phyloP scores from a whole-genome alignment of 805 yeast genomes.

The Lipomyces spencermartinsiae region DNA sequence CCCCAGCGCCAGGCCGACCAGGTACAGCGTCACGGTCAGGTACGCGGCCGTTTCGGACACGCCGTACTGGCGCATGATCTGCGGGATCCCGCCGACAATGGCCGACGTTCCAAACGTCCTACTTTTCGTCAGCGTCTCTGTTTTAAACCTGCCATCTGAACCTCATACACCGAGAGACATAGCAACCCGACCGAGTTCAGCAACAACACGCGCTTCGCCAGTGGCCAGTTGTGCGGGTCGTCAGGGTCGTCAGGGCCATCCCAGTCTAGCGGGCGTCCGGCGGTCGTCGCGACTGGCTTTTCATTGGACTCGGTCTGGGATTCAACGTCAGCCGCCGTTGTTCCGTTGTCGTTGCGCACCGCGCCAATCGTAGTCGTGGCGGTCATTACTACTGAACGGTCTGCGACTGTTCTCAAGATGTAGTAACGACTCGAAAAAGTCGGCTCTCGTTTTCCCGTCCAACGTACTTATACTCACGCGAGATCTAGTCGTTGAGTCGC shows the following conservation, averaged over 20 bases:
- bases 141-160: not conserved
- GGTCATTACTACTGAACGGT: too few species aligned
- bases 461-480: too few species aligned
- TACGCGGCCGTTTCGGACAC: constrained; percentile 84
- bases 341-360: not conserved
- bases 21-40: constrained; percentile 82
- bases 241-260: constrained; percentile 81
- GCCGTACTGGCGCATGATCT: constrained; percentile 65
- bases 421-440: too few species aligned
- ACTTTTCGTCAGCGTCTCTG: not conserved
- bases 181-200: constrained; percentile 57
- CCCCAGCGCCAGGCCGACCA: constrained; percentile 75
- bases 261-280: constrained; percentile 62
- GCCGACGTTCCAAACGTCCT: constrained; percentile 87
- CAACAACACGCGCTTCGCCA: constrained; percentile 52
- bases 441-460: too few species aligned
- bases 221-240: constrained; percentile 84
- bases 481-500: too few species aligned
- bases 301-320: not conserved
- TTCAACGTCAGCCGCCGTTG: not conserved
- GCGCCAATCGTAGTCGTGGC: not conserved
- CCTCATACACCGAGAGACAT: constrained; percentile 53
- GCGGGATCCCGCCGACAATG: constrained; percentile 77
- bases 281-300: not conserved
- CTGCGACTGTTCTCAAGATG: too few species aligned